phyloP scores from a whole-genome alignment of 306 rosid species.

The Senna siamea region DNA sequence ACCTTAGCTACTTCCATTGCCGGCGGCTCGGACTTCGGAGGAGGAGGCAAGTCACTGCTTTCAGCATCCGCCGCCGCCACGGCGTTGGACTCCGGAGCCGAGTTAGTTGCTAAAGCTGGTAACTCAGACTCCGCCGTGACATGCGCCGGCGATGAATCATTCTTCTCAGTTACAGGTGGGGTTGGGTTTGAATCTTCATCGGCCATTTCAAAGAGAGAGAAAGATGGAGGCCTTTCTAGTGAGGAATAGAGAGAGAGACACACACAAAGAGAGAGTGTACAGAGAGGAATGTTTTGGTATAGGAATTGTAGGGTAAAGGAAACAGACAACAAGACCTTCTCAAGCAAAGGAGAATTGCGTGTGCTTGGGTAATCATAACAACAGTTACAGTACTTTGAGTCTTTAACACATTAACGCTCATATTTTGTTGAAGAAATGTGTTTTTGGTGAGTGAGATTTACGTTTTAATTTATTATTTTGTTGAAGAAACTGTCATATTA shows the following conservation, averaged over 20 bases:
- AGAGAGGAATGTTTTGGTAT: not conserved
- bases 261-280: not conserved
- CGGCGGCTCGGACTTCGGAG: not conserved
- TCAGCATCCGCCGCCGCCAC: not conserved
- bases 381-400: too few species aligned
- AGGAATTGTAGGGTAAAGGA: not conserved
- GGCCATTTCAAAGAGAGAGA: conserved; percentile 48
- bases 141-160: not conserved
- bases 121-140: conserved; percentile 25
- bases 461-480: too few species aligned
- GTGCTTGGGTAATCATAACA: too few species aligned
- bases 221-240: not conserved
- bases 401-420: too few species aligned
- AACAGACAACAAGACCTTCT: not conserved
- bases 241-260: not conserved
- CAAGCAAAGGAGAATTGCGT: too few species aligned
- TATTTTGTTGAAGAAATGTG: too few species aligned
- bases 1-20: not conserved
- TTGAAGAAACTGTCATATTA: too few species aligned
- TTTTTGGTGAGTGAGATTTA: too few species aligned
- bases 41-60: not conserved
- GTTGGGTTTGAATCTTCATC: conserved; percentile 45
- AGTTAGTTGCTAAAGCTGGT: not conserved
- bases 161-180: conserved; percentile 9
- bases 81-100: not conserved